Evolutionary conservation across 495 filamentous ascomycete genomes (phyloP).

Genomic region (Penicillium maclennaniae): DNA sequence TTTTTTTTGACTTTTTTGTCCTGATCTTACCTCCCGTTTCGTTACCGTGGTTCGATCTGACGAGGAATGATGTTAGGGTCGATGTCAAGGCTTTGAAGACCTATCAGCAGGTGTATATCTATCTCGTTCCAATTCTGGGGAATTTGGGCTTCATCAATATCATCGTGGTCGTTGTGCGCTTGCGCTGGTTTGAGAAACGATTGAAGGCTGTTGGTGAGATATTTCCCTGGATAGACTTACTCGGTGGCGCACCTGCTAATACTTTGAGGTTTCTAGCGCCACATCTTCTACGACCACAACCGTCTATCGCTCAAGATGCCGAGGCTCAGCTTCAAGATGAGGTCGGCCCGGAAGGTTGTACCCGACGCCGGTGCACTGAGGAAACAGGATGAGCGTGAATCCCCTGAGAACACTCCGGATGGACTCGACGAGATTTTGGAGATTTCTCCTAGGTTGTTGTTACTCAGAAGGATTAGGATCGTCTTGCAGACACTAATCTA

Average conservation of each 20-base stretch:
- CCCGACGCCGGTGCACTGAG: background rate
- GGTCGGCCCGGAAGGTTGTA: background rate
- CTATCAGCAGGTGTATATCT: slow-evolving; percentile 40
- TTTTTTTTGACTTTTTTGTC: too few species aligned
- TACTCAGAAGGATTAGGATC: too few species aligned
- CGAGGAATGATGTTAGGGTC: slow-evolving; percentile 15
- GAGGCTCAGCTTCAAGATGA: background rate
- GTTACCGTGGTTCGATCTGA: background rate
- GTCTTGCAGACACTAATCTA: background rate
- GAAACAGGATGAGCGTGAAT: background rate
- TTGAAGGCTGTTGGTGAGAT: slow-evolving; percentile 19
- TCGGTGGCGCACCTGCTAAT: background rate
- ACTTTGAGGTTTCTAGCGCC: background rate
- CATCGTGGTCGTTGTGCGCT: slow-evolving; percentile 28
- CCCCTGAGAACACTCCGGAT: background rate
- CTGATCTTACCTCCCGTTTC: slow-evolving; percentile 7
- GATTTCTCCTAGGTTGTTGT: background rate
- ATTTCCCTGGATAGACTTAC: background rate
- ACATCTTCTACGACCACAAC: background rate
- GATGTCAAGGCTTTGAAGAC: slow-evolving; percentile 34
- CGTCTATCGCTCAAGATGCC: background rate
- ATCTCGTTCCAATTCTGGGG: slow-evolving; percentile 30
- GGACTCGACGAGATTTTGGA: background rate
- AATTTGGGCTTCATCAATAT: slow-evolving; percentile 39
- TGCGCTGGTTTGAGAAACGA: slow-evolving; percentile 35